Evolutionary conservation across 805 yeast genomes (phyloP), one percentile per base, ranked within the genome.

Genomic region (Candida golubevii): DNA sequence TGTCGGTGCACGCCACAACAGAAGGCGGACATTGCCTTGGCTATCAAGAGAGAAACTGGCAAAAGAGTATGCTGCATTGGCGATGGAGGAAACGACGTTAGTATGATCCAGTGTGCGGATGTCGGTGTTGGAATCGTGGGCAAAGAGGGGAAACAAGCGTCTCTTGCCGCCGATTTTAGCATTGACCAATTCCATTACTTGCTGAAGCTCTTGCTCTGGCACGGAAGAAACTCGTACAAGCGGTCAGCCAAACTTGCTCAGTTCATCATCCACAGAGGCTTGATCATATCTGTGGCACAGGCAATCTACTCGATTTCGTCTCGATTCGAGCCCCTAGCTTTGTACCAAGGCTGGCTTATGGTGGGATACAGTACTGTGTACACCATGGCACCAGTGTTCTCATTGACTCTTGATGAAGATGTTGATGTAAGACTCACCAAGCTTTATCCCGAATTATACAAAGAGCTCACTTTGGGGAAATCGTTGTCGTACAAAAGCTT

Each of bases 111-210:
- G 66, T 85, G 95, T 53, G 99, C 99, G 0, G 97, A 95, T 69
- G 97, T 93, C 8, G 99, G 99, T 47, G 96, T 93, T 27, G 99
- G 99, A 45, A 93, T 93, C 53, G 99, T 93, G 15, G 99, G 99
- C 32, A 93, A 93, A 63, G 99, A 93, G 63, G 99, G 99, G 31
- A 85, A 84, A 50, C 99, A 93, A 63, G 99, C 99, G 0, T 88
- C 97, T 0, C 71, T 93, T 41, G 96, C 98, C 5, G 98, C 99
- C 0, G 99, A 93, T 64, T 93, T 91, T 66, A 88, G 97, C 13
- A 82, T 93, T 40, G 83, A 88, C 29, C 96, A 90, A 66, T 93
- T 93, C 62, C 87, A 91, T 57, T 88, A 87, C 60, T 67, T 93
- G 49, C 85, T 95, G 34, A 88, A 88, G 55, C 73, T 93, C 41